phyloP scores from a whole-genome alignment of 192 early-diverging fungal species.

The Kappamyces sp. region DNA sequence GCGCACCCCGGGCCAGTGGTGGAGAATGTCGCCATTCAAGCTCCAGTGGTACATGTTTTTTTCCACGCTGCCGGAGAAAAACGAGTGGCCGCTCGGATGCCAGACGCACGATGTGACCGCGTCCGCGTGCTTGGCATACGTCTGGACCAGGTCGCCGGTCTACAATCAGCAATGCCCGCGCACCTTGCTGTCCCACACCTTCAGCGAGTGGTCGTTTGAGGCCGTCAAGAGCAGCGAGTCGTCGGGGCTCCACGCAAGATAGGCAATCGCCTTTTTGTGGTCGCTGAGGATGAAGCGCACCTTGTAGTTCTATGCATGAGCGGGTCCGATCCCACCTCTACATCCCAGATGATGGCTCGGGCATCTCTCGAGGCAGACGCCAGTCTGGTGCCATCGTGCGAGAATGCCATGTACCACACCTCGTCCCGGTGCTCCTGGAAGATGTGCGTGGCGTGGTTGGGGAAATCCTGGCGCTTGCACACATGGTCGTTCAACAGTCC shows the following conservation, averaged over 20 bases:
- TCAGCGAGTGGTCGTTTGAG: conserved; percentile 73
- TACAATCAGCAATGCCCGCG: conserved; percentile 20
- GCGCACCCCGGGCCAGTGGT: conserved; percentile 55
- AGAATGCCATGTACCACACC: conserved; percentile 95
- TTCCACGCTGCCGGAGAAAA: conserved; percentile 83
- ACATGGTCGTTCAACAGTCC: conserved; percentile 67
- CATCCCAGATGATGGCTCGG: conserved; percentile 83
- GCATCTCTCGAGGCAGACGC: conserved; percentile 90
- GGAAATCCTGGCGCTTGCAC: conserved; percentile 63
- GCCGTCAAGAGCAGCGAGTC: conserved; percentile 67
- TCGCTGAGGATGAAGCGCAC: conserved; percentile 47
- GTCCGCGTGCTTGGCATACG: conserved; percentile 67
- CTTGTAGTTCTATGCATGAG: conserved; percentile 46
- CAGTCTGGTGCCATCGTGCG: conserved; percentile 76
- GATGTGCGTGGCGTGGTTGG: conserved; percentile 50
- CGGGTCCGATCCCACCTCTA: conserved; percentile 38
- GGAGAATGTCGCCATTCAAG: conserved; percentile 49
- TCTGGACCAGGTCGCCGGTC: conserved; percentile 54
- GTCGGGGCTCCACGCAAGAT: conserved; percentile 89
- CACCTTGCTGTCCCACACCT: conserved; percentile 72
- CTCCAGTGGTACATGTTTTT: conserved; percentile 69
- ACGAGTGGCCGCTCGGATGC: conserved; percentile 74
- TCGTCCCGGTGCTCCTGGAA: conserved; percentile 80
- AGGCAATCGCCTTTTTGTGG: conserved; percentile 69
- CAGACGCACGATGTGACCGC: conserved; percentile 79